phyloP scores from a whole-genome alignment of 2,329 filamentous ascomycete genomes.

The Fusarium sp. region DNA sequence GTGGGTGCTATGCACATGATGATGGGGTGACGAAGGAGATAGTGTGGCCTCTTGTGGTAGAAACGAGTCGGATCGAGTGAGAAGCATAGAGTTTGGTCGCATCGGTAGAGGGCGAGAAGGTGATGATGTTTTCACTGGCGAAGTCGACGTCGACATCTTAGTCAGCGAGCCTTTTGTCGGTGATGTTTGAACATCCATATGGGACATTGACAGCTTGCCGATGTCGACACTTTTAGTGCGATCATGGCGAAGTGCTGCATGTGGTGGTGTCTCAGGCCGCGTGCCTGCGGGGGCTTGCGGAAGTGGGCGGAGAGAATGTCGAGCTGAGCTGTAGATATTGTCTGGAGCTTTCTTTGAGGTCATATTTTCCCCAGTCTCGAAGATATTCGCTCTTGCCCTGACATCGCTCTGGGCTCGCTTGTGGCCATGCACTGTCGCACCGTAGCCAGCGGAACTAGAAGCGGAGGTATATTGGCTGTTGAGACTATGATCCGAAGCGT shows the following conservation, averaged over 20 bases:
- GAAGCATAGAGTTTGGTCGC: slow-evolving; percentile 71
- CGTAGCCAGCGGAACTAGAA: slow-evolving; percentile 67
- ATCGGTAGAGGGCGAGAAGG: slow-evolving; percentile 57
- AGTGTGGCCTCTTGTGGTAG: slow-evolving; percentile 51
- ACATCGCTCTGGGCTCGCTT: slow-evolving; percentile 82
- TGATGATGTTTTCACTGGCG: slow-evolving; percentile 42
- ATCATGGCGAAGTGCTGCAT: slow-evolving; percentile 56
- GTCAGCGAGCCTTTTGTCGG: slow-evolving; percentile 43
- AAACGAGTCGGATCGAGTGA: slow-evolving; percentile 68
- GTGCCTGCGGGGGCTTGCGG: slow-evolving; percentile 70
- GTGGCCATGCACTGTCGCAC: slow-evolving; percentile 62
- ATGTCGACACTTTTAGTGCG: slow-evolving; percentile 75
- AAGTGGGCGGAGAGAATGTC: slow-evolving; percentile 81
- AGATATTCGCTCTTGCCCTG: slow-evolving; percentile 63
- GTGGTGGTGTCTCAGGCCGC: slow-evolving; percentile 56
- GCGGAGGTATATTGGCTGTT: slow-evolving; percentile 74
- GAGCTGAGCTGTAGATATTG: slow-evolving; percentile 76
- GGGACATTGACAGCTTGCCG: slow-evolving; percentile 63
- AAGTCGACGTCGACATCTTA: slow-evolving; percentile 2
- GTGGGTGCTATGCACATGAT: slow-evolving; percentile 51
- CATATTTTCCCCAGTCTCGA: slow-evolving; percentile 59
- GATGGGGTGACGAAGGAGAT: slow-evolving; percentile 47
- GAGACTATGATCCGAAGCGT: slow-evolving; percentile 68
- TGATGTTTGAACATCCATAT: slow-evolving; percentile 56
- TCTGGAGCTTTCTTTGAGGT: slow-evolving; percentile 62